Base-by-base conservation (phyloP, 2,329 filamentous ascomycete species). In the Cordyceps tenuipes region DNA sequence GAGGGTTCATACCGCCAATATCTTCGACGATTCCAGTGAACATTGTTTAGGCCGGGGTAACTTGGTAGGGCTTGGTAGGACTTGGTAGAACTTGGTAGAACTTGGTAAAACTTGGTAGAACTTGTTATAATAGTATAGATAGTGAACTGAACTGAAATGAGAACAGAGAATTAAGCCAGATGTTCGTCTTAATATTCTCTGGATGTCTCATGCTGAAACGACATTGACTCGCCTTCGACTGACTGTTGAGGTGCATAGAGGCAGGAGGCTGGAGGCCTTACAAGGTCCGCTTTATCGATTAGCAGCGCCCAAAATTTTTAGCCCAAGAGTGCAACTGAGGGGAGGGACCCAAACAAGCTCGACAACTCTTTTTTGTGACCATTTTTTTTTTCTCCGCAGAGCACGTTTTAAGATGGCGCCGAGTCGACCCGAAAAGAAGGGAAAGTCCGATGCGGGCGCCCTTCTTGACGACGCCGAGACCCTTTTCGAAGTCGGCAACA, bases 11-110 rank as follows among this genome's bases (percentile, higher is more conserved):
- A 96, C 93, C 92, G 78, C 94, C 94, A 64, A 97, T 88, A 63
- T 88, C 88, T 77, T 96, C 91, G 59, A 96, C 90, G 63, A 96
- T 89, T 67, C 94, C 94, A 61, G 94, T 97, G 71, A 99, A 97
- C 94, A 99, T 97, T 62, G 57, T 72, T 66, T 65, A 67, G 17
- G 62, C 26, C n/a, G 21, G 29, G 26, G 26, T n/a, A n/a, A n/a
- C n/a, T n/a, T n/a, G n/a, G 26, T 29, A 29, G 26, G 26, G 26
- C n/a, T n/a, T n/a, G n/a, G n/a, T n/a, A n/a, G n/a, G 3, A 23
- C 23, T 23, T 23, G 23, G 23, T 23, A 23, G 2, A 23, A 23
- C 23, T 23, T 23, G 23, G 23, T 23, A 23, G 23, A 23, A 23
- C 23, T 23, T 23, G 23, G 23, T 3, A 23, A 4, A 23, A 23